These are phyloP conservation scores for Anthracocystis setariae DNA, from an alignment of 1,284 basidiomycete species.

Conservation along the genomic window DNA sequence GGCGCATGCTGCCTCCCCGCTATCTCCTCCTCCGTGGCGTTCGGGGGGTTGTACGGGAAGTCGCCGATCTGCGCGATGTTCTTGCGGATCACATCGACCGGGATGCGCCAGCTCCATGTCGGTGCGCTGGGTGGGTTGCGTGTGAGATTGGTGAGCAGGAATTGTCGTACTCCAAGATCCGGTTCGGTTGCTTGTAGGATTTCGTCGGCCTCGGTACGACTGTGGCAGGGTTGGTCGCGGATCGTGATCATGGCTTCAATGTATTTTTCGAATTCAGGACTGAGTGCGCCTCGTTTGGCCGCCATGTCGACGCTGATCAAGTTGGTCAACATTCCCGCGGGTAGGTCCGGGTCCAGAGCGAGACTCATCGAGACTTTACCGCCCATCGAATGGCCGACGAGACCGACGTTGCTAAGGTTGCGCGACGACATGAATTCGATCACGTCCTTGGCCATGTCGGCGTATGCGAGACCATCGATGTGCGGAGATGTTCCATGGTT, in stretches of 20 bases:
- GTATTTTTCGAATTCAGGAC: conserved; percentile 74
- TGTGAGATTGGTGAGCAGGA: conserved; percentile 83
- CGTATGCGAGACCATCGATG: conserved; percentile 76
- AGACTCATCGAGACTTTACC: conserved; percentile 86
- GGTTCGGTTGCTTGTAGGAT: conserved; percentile 75
- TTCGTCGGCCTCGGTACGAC: conserved; percentile 75
- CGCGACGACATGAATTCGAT: conserved; percentile 71
- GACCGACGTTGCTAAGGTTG: conserved; percentile 72
- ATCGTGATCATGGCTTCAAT: conserved; percentile 78
- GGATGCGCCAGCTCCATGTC: conserved; percentile 76
- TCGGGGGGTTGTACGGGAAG: conserved; percentile 74
- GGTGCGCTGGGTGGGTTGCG: conserved; percentile 63
- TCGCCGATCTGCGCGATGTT: conserved; percentile 77
- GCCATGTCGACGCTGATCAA: conserved; percentile 85
- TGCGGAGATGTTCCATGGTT: conserved; percentile 86
- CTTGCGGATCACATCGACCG: conserved; percentile 75
- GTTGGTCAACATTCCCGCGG: conserved; percentile 70
- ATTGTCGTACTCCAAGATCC: conserved; percentile 77
- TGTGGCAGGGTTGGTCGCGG: conserved; percentile 72
- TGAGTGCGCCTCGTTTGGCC: conserved; percentile 75
- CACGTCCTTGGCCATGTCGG: conserved; percentile 77
- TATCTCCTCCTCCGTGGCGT: conserved; percentile 70
- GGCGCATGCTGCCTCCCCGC: conserved; percentile 7
- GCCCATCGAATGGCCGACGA: conserved; percentile 89
- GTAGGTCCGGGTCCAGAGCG: conserved; percentile 73